Evolutionary conservation across 257 asterid species (phyloP).

Genomic region (Haberlea rhodopensis): DNA sequence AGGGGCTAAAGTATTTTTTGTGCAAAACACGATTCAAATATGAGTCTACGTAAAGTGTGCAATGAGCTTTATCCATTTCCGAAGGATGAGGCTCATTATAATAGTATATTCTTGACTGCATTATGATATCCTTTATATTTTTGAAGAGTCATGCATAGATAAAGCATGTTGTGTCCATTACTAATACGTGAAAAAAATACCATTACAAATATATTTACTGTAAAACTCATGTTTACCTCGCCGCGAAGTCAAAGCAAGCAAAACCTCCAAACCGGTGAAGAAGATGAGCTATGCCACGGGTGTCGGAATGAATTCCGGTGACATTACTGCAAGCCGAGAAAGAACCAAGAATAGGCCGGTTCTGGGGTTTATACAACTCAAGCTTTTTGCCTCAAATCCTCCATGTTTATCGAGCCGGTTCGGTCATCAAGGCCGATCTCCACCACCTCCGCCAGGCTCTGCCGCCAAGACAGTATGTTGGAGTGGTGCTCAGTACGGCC

Average conservation of each 20-base stretch:
- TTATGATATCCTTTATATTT: too few species aligned
- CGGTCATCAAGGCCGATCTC: constrained; percentile 54
- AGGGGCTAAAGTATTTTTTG: too few species aligned
- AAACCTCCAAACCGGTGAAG: constrained; percentile 61
- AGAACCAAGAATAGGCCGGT: constrained; percentile 58
- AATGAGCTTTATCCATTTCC: too few species aligned
- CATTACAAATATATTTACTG: too few species aligned
- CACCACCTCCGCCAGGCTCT: constrained; percentile 70
- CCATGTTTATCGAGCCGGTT: constrained; percentile 52
- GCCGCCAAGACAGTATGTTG: constrained; percentile 71
- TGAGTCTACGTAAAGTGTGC: too few species aligned
- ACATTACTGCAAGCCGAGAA: constrained; percentile 85
- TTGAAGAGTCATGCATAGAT: too few species aligned
- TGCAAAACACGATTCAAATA: too few species aligned
- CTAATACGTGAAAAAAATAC: too few species aligned
- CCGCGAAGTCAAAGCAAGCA: constrained; percentile 69
- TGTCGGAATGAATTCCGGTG: constrained; percentile 55
- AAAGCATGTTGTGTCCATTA: too few species aligned
- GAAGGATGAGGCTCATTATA: too few species aligned
- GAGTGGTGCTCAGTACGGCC: constrained; percentile 85
- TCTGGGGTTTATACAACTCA: constrained; percentile 26
- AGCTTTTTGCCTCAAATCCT: constrained; percentile 39
- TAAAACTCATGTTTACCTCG: constrained; percentile 37
- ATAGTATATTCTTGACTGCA: too few species aligned
- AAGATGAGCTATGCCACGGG: constrained; percentile 44